These are phyloP conservation scores for Alisma plantagoaquatica DNA, from an alignment of 106 monocot genomes.

Conservation along the genomic window DNA sequence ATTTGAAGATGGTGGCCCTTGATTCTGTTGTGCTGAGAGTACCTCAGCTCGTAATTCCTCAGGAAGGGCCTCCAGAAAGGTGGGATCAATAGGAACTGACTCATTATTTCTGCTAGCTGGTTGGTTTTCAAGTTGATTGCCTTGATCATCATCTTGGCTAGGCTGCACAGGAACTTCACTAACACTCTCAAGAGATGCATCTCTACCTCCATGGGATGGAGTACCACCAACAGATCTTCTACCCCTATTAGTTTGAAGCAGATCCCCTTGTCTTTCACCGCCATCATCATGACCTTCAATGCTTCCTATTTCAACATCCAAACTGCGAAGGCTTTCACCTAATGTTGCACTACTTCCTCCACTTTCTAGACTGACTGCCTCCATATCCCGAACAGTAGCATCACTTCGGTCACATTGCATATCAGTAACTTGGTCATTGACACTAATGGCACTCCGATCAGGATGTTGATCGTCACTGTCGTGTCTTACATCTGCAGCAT, in stretches of 20 bases:
- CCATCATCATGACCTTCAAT: conserved; percentile 95
- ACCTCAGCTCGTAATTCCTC: conserved; percentile 93
- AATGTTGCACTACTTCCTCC: conserved; percentile 94
- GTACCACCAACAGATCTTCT: conserved; percentile 46
- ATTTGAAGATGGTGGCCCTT: conserved; percentile 52
- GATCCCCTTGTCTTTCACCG: conserved; percentile 68
- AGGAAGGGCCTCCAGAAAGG: conserved; percentile 97
- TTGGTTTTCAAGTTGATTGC: conserved; percentile 26
- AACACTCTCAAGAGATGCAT: conserved; percentile 71
- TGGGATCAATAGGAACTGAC: conserved; percentile 79
- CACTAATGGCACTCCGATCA: conserved; percentile 32
- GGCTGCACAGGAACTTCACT: conserved; percentile 57
- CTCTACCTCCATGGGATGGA: conserved; percentile 33
- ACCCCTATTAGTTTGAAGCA: conserved; percentile 27
- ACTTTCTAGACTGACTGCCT: conserved; percentile 92
- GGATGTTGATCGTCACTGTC: conserved; percentile 20
- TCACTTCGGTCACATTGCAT: conserved; percentile 91
- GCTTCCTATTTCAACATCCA: conserved; percentile 99
- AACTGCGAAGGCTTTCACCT: conserved; percentile 87
- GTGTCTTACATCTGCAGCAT: conserved; percentile 20
- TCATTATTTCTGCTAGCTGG: conserved; percentile 34
- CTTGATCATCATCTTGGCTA: conserved; percentile 36
- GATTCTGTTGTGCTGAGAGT: conserved; percentile 89
- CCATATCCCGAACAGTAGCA: conserved; percentile 63
- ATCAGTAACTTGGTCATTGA: conserved; percentile 56